Conservation (phyloP, 2,329 filamentous ascomycete species). For the Mariannaea sp. region DNA sequence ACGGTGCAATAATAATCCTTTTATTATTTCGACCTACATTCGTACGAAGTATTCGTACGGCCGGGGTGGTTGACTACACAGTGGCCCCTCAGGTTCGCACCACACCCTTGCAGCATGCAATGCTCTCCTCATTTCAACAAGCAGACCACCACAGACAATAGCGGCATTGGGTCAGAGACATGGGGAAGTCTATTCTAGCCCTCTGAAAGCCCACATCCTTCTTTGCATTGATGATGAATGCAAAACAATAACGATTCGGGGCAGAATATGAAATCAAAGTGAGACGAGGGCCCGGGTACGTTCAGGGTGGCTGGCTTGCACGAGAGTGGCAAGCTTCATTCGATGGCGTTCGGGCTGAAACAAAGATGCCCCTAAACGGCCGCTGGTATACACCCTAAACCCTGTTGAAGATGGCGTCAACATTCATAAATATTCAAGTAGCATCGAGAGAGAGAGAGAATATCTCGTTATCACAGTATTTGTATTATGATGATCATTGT, state of each 20-base stretch:
- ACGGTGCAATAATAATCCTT: not conserved
- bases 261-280: conserved; percentile 20
- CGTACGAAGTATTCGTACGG: too few species aligned
- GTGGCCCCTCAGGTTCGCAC: conserved; percentile 36
- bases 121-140: conserved; percentile 3
- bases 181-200: conserved; percentile 9
- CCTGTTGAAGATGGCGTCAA: not conserved
- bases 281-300: conserved; percentile 15
- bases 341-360: conserved; percentile 35
- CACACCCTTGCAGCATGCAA: conserved; percentile 26
- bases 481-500: too few species aligned
- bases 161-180: conserved; percentile 19
- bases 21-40: not conserved
- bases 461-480: too few species aligned
- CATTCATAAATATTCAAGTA: too few species aligned
- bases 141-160: conserved; percentile 22
- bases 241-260: not conserved
- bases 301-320: conserved; percentile 19
- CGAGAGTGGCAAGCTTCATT: conserved; percentile 20
- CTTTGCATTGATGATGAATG: not conserved
- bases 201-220: conserved; percentile 6
- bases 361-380: conserved; percentile 26
- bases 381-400: not conserved
- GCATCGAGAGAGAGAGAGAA: not conserved
- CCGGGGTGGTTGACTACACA: not conserved